A percentile compares a stretch with the other conserved stretches of the same genome.
phyloP scores from a whole-genome alignment of 2,329 filamentous ascomycete genomes.

The Nothophoma quercina region DNA sequence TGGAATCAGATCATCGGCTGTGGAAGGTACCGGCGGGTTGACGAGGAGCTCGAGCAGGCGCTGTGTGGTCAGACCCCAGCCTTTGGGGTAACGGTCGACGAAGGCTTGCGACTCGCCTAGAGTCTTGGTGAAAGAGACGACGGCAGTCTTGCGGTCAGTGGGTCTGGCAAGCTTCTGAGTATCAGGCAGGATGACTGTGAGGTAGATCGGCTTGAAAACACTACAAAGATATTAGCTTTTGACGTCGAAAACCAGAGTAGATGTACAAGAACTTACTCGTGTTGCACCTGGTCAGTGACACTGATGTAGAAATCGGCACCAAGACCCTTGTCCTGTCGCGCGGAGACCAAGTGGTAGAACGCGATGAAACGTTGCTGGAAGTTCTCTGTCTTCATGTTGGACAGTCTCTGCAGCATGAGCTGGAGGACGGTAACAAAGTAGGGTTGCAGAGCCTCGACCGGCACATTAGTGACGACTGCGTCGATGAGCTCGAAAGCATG shows the following conservation, averaged over 20 bases:
- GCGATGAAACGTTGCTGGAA: slow-evolving; percentile 88
- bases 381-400: slow-evolving; percentile 79
- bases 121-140: slow-evolving; percentile 92
- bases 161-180: slow-evolving; percentile 89
- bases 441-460: slow-evolving; percentile 74
- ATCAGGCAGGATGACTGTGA: slow-evolving; percentile 83
- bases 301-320: slow-evolving; percentile 92
- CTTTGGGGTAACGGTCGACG: slow-evolving; percentile 71
- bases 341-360: slow-evolving; percentile 92
- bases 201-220: slow-evolving; percentile 85
- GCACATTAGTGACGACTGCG: slow-evolving; percentile 75
- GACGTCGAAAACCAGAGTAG: no score
- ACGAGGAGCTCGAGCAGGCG: slow-evolving; percentile 88
- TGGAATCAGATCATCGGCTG: slow-evolving; percentile 75
- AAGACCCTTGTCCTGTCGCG: slow-evolving; percentile 78
- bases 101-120: slow-evolving; percentile 87
- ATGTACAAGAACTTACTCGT: slow-evolving; percentile 59
- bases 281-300: slow-evolving; percentile 82
- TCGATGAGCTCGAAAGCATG: slow-evolving; percentile 93
- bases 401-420: slow-evolving; percentile 77
- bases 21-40: slow-evolving; percentile 78
- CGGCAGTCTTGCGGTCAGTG: slow-evolving; percentile 89
- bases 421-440: slow-evolving; percentile 84
- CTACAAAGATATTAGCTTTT: slow-evolving; percentile 52
- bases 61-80: slow-evolving; percentile 90